Base-by-base conservation (phyloP, 1,139 yeast genomes). In the Yamadazyma friedrichii region DNA sequence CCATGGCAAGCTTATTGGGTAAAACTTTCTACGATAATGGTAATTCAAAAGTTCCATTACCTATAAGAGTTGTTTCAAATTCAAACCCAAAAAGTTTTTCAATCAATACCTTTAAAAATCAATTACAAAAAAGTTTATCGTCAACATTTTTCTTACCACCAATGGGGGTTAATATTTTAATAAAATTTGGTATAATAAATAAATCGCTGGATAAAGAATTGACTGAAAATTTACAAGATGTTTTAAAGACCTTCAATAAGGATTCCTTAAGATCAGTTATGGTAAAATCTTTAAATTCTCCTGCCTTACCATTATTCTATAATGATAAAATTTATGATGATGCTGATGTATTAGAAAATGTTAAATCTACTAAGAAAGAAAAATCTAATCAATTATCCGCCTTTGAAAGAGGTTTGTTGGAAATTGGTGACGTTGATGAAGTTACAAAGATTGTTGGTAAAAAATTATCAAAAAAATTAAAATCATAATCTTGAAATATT, bases 1-100 rank as follows among this genome's bases (percentile, higher is more conserved):
- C 87, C 47, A 74, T 91, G 67, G 98, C 98, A 41, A 81, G 83
- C 50, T 66, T 85, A 34, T 70, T 93, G 49, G 96, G 97, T 39
- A 88, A 88, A 64, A 72, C 78, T 3, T 93, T 89, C 58, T 86
- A 83, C 61, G 61, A 55, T 28, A 70, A 70, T 45, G 64, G 73
- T 33, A 69, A 73, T 42, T 61, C 67, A 45, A 87, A 87, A 58
- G 62, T 82, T 25, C 98, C 98, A 32, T 60, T 89, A 39, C 82
- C 95, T 15, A 72, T 91, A 39, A 77, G 74, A 56, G 67, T 82
- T 28, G 65, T 70, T 13, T 53, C 70, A 12, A 58, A 67, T 41
- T 51, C 61, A 24, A 58, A 59, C 35, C 58, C 58, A 28, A 65
- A 63, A 45, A 69, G 66, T 42, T 70, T 85, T 40, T 80, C 85